Conservation (phyloP, 1,284 basidiomycete genomes). For the Boletus sp. region DNA sequence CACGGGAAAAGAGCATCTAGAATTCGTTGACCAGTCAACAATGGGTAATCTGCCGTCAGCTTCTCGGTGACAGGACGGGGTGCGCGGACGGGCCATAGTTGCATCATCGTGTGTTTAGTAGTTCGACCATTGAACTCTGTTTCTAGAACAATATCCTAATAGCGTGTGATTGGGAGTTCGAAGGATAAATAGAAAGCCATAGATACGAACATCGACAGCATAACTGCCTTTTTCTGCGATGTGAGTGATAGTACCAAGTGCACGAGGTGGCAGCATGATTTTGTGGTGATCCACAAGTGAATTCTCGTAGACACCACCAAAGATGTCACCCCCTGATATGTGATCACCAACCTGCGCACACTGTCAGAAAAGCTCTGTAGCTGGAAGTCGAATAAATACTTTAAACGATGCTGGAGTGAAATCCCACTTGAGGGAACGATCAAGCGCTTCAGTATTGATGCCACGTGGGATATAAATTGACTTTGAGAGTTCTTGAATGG, state of each 20-base stretch:
- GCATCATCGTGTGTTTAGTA: conserved; percentile 94
- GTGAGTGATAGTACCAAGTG: conserved; percentile 91
- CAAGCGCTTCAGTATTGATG: conserved; percentile 95
- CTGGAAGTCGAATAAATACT: conserved; percentile 36
- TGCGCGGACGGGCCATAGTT: conserved; percentile 98
- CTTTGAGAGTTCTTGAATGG: conserved; percentile 93
- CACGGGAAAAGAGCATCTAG: conserved; percentile 96
- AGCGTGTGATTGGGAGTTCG: conserved; percentile 4
- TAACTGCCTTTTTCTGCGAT: conserved; percentile 96
- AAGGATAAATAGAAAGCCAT: neutral
- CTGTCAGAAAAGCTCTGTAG: conserved; percentile 16
- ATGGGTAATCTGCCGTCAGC: conserved; percentile 87
- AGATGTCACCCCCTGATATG: conserved; percentile 95
- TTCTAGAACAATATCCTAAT: conserved; percentile 89
- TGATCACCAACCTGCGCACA: conserved; percentile 82
- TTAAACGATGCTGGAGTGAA: conserved; percentile 86
- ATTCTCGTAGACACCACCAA: conserved; percentile 95
- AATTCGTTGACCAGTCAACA: conserved; percentile 96
- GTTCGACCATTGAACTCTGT: conserved; percentile 97
- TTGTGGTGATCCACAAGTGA: conserved; percentile 96
- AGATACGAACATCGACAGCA: conserved; percentile 71
- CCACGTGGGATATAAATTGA: conserved; percentile 99
- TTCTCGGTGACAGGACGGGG: conserved; percentile 95
- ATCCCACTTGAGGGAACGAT: conserved; percentile 90
- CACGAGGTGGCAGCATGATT: conserved; percentile 92